A percentile compares a stretch with the other conserved stretches of the same genome.
phyloP scores from a whole-genome alignment of 108 stramenopile species.

The Hondaea fermentalgiana region DNA sequence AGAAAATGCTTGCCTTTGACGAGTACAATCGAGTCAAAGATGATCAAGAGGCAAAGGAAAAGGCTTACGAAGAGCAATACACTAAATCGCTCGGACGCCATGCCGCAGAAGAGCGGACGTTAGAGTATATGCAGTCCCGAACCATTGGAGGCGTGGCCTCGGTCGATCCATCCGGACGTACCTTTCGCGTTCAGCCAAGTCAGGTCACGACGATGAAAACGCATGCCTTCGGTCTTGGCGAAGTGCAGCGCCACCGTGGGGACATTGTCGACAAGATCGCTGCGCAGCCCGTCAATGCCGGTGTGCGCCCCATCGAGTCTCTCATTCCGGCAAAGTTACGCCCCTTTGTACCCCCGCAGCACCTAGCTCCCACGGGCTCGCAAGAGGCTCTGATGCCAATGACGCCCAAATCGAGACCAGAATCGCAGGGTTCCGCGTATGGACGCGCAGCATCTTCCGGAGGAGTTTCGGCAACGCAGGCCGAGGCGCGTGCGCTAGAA shows the following conservation, averaged over 20 bases:
- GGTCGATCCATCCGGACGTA: slow-evolving; percentile 28
- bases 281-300: not conserved
- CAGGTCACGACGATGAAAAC: slow-evolving; percentile 4
- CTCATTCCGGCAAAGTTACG: not conserved
- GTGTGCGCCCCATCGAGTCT: not conserved
- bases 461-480: not conserved
- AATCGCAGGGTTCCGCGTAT: too few species aligned
- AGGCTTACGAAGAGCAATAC: slow-evolving; percentile 22
- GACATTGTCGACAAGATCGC: slow-evolving; percentile 3
- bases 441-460: too few species aligned
- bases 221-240: not conserved
- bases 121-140: slow-evolving; percentile 16
- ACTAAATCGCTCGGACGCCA: slow-evolving; percentile 21
- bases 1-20: slow-evolving; percentile 17
- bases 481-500: not conserved
- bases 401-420: too few species aligned
- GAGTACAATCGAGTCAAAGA: slow-evolving; percentile 24
- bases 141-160: slow-evolving; percentile 26
- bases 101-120: slow-evolving; percentile 27
- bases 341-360: not conserved
- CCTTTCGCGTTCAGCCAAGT: slow-evolving; percentile 33
- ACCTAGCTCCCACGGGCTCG: not conserved
- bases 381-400: not conserved
- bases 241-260: not conserved
- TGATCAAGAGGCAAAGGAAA: not conserved